phyloP scores from a whole-genome alignment of 2,329 filamentous ascomycete genomes.

The Pseudogymnoascus sp. region DNA sequence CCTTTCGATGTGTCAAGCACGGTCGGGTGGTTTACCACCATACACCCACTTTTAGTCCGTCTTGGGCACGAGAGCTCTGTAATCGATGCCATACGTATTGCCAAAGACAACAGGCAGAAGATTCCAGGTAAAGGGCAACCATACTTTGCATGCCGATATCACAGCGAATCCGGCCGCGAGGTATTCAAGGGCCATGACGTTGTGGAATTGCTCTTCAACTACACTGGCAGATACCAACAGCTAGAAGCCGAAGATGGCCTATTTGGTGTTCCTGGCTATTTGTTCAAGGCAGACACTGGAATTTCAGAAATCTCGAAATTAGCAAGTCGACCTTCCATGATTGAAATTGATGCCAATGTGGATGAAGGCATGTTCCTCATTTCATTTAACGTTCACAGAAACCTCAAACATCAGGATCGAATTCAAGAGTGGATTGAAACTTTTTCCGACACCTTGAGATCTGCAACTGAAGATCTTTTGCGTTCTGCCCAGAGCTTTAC shows the following conservation, averaged over 20 bases:
- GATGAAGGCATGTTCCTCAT: background rate
- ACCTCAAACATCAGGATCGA: slow-evolving; percentile 8
- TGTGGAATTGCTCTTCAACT: slow-evolving; percentile 43
- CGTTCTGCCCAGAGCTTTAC: slow-evolving; percentile 21
- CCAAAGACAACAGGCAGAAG: background rate
- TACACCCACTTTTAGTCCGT: slow-evolving; percentile 25
- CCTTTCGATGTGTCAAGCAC: slow-evolving; percentile 26
- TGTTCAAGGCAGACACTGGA: background rate
- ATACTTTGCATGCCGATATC: background rate
- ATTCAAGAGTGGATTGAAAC: slow-evolving; percentile 9
- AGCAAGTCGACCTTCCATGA: background rate
- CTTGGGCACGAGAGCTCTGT: background rate
- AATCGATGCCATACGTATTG: background rate
- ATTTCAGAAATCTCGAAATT: background rate
- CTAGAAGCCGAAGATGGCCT: slow-evolving; percentile 33
- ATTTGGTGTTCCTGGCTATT: slow-evolving; percentile 14
- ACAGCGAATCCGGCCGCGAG: background rate
- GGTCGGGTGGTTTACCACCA: slow-evolving; percentile 39
- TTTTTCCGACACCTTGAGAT: background rate
- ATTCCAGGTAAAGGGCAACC: slow-evolving; percentile 4
- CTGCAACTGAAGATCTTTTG: background rate
- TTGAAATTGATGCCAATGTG: slow-evolving; percentile 5
- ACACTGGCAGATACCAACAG: slow-evolving; percentile 37
- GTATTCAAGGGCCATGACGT: slow-evolving; percentile 29
- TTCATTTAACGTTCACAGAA: slow-evolving; percentile 7